A percentile compares a stretch with the other conserved stretches of the same genome.
Conservation (phyloP, 352 stramenopile genomes). For the Elongisporangium anandrum region DNA sequence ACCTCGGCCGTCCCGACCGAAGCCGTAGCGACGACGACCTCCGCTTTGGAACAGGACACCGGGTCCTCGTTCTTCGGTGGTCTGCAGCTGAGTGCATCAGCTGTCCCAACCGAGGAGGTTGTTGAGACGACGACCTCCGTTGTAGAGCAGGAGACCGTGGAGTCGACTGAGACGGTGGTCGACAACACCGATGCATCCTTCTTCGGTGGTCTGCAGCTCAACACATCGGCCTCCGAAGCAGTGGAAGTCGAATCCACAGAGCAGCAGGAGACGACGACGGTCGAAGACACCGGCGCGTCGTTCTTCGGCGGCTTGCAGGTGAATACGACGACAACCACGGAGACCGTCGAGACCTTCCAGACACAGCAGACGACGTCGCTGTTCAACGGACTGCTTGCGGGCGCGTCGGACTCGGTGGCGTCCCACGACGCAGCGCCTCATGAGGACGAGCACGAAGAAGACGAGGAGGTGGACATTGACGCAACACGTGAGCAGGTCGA, state of each 20-base stretch:
- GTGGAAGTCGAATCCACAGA: not conserved
- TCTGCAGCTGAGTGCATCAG: constrained; percentile 32
- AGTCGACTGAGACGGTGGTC: not conserved
- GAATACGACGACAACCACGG: constrained; percentile 4
- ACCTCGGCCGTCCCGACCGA: constrained; percentile 10
- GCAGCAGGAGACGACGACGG: not conserved
- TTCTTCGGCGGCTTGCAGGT: constrained; percentile 20
- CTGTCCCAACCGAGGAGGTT: not conserved
- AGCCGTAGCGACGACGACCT: constrained; percentile 6
- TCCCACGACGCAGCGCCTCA: not conserved
- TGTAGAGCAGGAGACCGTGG: not conserved
- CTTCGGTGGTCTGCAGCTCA: constrained; percentile 8
- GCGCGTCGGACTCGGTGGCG: not conserved
- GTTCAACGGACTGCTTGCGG: constrained; percentile 9
- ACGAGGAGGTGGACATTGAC: not conserved
- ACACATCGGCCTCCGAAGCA: not conserved
- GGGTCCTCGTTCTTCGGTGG: constrained; percentile 38
- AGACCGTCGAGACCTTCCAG: constrained; percentile 6
- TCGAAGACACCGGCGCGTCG: constrained; percentile 10
- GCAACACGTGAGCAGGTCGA: not conserved
- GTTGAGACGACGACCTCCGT: constrained; percentile 2
- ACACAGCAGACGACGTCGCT: constrained; percentile 4
- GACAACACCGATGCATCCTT: not conserved
- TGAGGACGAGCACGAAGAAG: not conserved
- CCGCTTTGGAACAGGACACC: constrained; percentile 8